Evolutionary conservation across 1,284 basidiomycete genomes (phyloP), one percentile per base, ranked within the genome.

Genomic region (Malassezia furfur): DNA sequence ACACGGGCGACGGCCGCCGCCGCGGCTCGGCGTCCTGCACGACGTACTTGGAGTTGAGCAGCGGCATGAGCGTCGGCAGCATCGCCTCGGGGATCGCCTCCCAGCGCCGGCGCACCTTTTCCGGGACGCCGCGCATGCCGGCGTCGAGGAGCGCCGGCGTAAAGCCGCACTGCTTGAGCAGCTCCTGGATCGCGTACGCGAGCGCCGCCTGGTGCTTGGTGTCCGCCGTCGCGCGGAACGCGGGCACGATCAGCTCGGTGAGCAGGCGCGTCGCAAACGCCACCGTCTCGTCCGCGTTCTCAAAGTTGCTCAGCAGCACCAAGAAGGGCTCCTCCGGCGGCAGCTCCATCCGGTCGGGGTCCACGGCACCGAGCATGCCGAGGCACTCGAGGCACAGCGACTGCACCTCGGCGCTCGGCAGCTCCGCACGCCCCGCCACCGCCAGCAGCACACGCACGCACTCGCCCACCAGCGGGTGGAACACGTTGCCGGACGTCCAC

Each of bases 191-290:
- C 1, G 86, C 86, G 71, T 84, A 96, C 0, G 90, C 90, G 8
- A 98, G 82, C 60, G 87, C 84, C 36, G 81, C 84, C 74, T 98
- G 94, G 69, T 96, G 91, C 62, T 83, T 84, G 61, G 91, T 87
- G 70, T 98, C 93, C 66, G 88, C 91, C 0, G 93, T 91, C 0
- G 91, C 87, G 4, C 88, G 83, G 77, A 91, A 96, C 0, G 88
- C 86, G n/a, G 85, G 84, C 11, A 96, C 89, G 1, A 99, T 82
- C 1, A 94, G 81, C 61, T 93, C 84, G 45, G 81, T 79, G 55
- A 99, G 85, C 46, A 96, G 82, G 72, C 91, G 86, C 21, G 91
- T 76, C 0, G 85, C 89, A 70, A 98, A 98, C 5, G 80, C 70
- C 47, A 84, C 78, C 0, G 87, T 82, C 75, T 96, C 93, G 15